Base-by-base conservation (phyloP, 805 yeast genomes). In the Hermanozyma aechmeae region DNA sequence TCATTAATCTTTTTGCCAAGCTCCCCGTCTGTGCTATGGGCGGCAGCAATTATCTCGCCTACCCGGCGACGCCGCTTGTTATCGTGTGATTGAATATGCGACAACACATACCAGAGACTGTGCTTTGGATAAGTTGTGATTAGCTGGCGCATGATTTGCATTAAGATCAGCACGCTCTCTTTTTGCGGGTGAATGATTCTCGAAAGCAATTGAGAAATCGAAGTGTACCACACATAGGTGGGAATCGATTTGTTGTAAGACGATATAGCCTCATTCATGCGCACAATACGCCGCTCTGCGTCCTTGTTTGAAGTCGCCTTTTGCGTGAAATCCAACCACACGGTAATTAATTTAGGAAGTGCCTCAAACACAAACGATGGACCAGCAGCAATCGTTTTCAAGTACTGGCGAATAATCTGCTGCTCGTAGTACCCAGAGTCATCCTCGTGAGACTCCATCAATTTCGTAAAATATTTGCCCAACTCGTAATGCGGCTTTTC, bases 321-420 rank as follows among this genome's bases (percentile, higher is more conserved):
- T 25, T 61, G 65, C 2, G 68, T 74, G 50, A 79, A 81, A 42
- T 87, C 95, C 15, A 92, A 59, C 98, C 98, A 92, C 6, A 83
- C 68, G 0, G 95, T 85, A 4, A 87, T 68, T n/a, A 84, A 71
- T 44, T 85, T 86, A 0, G 98, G 97, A 13, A 92, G 57, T 0
- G 89, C 79, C 53, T 92, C 96, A 46, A 76, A 76, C 2, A 83
- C 68, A 45, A 75, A 79, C 21, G 71, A 66, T 3, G 76, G 65
- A 1, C 92, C 85, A 23, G 65, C 60, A 7, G 67, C 64, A 15
- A 83, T 63, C 0, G 89, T 73, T 18, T 69, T 63, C 18, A 75
- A 54, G 43, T 79, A 81, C 23, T 68, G 59, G 6, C 63, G 48
- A 6, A 82, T 70, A 21, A 79, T 71, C 13, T 63, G 64, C 14